Evolutionary conservation across 345 rosid species (phyloP), one percentile per base, ranked within the genome.

Genomic region (Arabidopsis arenosa): DNA sequence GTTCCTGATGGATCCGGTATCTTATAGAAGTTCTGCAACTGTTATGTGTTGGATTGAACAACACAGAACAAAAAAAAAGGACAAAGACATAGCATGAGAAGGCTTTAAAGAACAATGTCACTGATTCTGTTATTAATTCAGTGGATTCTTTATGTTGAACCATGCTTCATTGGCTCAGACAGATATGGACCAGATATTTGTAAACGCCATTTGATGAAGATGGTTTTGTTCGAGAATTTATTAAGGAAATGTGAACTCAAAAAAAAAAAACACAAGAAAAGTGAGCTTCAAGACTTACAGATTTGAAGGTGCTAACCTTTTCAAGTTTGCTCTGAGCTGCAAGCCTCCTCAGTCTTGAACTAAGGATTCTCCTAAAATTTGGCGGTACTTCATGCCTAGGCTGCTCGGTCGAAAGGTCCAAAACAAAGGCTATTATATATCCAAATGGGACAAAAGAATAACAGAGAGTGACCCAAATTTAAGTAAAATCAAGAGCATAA

Each of bases 301-400:
- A 37, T 66, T 72, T 59, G 47, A 63, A 56, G 74, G 26, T 70
- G 68, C 72, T 81, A 68, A 93, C 94, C 97, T 88, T 90, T 75
- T 84, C 86, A 58, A 93, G 90, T 84, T 90, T 93, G 11, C 84
- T 91, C 83, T 83, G 88, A n/a, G 64, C 72, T 76, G 87, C 93
- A 77, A 93, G 85, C 80, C 94, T 87, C 83, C 92, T 88, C 85
- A 91, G 78, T 84, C 86, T 88, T 73, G 97, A 76, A 73, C 85
- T 80, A 63, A 93, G 87, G 72, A 66, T 75, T 85, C 88, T 91
- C 83, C 85, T 89, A 78, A 90, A 90, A 72, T 86, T 90, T 73
- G 68, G 85, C 30, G 96, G 88, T 78, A 87, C 86, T 73, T 77
- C 88, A 69, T 86, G 86, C 68, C 86, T 87, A 81, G 81, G 83